Conservation (phyloP, 495 filamentous ascomycete genomes). For the Rhizodiscina lignyota region DNA sequence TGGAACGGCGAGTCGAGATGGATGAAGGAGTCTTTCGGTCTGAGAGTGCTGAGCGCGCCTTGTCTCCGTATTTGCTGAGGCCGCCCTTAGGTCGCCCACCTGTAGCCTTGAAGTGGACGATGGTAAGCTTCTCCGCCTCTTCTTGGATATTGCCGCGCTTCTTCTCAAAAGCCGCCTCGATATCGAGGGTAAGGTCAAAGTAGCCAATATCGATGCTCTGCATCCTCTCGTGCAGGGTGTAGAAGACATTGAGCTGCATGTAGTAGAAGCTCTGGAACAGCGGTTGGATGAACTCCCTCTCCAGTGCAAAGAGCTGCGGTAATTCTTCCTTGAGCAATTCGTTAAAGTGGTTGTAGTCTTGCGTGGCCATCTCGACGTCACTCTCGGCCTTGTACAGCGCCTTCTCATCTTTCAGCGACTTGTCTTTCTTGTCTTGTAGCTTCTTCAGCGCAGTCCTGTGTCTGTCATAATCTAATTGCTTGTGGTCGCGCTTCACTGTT, state of each 20-base stretch:
- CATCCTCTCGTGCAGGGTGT: conserved; percentile 96
- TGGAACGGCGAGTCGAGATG: conserved; percentile 21
- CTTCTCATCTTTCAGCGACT: conserved; percentile 91
- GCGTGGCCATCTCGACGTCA: conserved; percentile 79
- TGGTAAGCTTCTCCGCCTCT: conserved; percentile 59
- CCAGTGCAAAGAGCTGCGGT: conserved; percentile 80
- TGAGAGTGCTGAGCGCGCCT: conserved; percentile 11
- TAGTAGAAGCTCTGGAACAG: conserved; percentile 99
- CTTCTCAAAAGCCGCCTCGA: conserved; percentile 75
- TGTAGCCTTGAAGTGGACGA: conserved; percentile 78
- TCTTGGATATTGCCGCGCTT: conserved; percentile 82
- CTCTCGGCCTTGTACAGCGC: conserved; percentile 89
- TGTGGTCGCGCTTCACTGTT: conserved; percentile 82
- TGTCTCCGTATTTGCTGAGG: conserved; percentile 24
- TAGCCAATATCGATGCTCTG: conserved; percentile 92
- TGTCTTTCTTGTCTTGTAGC: conserved; percentile 94
- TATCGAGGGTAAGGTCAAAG: conserved; percentile 78
- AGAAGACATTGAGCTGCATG: conserved; percentile 99
- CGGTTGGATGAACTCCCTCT: conserved; percentile 90
- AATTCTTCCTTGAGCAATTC: conserved; percentile 90
- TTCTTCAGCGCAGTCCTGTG: conserved; percentile 74
- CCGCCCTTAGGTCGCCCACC: conserved; percentile 45
- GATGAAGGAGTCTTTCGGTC: conserved; percentile 9
- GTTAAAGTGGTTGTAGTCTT: conserved; percentile 95
- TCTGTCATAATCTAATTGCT: conserved; percentile 91